Conservation (phyloP, 1,284 basidiomycete genomes). For the Apiotrichum sp. region DNA sequence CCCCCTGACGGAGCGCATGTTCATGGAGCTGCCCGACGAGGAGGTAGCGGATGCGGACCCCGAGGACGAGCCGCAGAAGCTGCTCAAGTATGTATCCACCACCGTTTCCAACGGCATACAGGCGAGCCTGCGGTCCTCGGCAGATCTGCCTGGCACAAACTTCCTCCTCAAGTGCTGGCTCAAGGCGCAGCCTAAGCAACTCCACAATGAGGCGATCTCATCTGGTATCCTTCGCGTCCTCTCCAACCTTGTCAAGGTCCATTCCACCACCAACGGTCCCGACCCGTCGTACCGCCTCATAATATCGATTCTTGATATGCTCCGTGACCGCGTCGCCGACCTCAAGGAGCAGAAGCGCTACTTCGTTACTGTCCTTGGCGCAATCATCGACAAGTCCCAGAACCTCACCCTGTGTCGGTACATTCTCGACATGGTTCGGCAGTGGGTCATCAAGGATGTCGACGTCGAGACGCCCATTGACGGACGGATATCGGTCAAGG, state of each 20-base stretch:
- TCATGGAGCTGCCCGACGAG: conserved; percentile 76
- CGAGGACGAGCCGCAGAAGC: conserved; percentile 61
- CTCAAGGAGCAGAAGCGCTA: conserved; percentile 56
- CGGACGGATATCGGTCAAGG: conserved; percentile 75
- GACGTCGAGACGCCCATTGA: conserved; percentile 44
- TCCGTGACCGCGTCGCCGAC: conserved; percentile 51
- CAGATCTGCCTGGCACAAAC: conserved; percentile 64
- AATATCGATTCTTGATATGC: conserved; percentile 52
- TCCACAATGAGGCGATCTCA: conserved; percentile 71
- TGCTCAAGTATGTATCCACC: conserved; percentile 70
- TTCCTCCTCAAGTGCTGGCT: conserved; percentile 85
- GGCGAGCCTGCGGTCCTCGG: conserved; percentile 33
- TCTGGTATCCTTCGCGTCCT: conserved; percentile 74
- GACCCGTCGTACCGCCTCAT: conserved; percentile 47
- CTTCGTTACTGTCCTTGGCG: conserved; percentile 66
- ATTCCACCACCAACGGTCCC: conserved; percentile 57
- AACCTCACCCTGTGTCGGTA: conserved; percentile 74
- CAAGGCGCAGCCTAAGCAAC: conserved; percentile 67
- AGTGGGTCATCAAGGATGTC: conserved; percentile 80
- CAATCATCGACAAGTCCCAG: conserved; percentile 88
- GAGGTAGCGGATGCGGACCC: conserved; percentile 59
- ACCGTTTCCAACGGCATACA: conserved; percentile 66
- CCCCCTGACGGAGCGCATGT: conserved; percentile 78
- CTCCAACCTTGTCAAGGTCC: conserved; percentile 81
- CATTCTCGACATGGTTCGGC: conserved; percentile 77